Conservation (phyloP, 306 rosid genomes). For the Malus sieversii region DNA sequence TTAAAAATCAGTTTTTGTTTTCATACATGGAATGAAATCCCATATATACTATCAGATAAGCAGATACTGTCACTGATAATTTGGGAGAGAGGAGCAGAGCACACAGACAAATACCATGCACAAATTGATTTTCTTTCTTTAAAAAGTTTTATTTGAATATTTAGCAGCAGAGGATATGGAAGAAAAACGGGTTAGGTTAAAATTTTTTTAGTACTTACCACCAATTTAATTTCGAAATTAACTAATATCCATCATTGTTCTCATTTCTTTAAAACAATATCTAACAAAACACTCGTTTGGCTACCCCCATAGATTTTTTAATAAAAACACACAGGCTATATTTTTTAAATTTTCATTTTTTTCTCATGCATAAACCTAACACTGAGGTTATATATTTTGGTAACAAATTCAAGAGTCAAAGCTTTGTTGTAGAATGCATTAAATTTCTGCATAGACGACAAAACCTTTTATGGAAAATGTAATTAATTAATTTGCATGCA, state of each 20-base stretch:
- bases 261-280: neutral
- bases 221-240: neutral
- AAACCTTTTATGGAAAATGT: neutral
- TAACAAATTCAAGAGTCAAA: slow-evolving; percentile 20
- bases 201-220: neutral
- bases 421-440: slow-evolving; percentile 4
- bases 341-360: neutral
- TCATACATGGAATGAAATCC: slow-evolving; percentile 6
- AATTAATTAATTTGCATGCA: slow-evolving; percentile 2
- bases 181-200: neutral
- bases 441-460: neutral
- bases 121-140: neutral
- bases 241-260: neutral
- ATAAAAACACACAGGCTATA: neutral
- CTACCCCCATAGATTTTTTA: slow-evolving; percentile 1
- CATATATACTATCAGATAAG: neutral
- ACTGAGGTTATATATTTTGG: neutral
- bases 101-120: neutral
- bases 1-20: neutral
- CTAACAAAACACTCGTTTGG: neutral
- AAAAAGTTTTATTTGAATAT: neutral
- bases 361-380: neutral
- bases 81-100: neutral
- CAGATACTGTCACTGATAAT: neutral
- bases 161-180: neutral